These are phyloP conservation scores for Hymenoscyphus linearis DNA, from an alignment of 2,329 filamentous ascomycete species.

Conservation along the genomic window DNA sequence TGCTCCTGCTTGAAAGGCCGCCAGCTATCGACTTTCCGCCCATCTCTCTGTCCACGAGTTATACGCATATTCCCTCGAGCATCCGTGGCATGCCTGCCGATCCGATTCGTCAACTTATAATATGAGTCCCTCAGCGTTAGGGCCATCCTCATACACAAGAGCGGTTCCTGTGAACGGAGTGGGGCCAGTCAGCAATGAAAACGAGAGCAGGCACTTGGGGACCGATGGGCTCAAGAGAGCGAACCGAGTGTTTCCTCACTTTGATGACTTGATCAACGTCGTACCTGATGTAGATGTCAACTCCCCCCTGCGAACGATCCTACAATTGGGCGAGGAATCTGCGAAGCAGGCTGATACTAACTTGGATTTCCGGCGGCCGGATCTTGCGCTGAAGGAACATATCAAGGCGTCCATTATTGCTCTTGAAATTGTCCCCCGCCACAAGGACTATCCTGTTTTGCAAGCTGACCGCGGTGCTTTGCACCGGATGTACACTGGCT, in stretches of 20 bases:
- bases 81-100: neutral
- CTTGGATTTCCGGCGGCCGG: conserved; percentile 60
- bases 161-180: conserved; percentile 23
- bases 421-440: conserved; percentile 68
- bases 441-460: conserved; percentile 67
- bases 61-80: neutral
- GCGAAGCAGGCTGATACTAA: conserved; percentile 56
- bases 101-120: conserved; percentile 5
- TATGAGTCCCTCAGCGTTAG: conserved; percentile 31
- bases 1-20: neutral
- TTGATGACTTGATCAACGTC: conserved; percentile 39
- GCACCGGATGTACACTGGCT: conserved; percentile 42
- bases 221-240: conserved; percentile 17
- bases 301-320: conserved; percentile 46
- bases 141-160: conserved; percentile 21
- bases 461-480: conserved; percentile 48
- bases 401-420: conserved; percentile 76
- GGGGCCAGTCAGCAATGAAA: conserved; percentile 20
- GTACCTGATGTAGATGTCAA: conserved; percentile 30
- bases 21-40: neutral
- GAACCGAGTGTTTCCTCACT: conserved; percentile 35
- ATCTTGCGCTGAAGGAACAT: conserved; percentile 78
- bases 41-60: neutral
- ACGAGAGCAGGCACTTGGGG: conserved; percentile 14
- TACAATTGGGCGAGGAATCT: conserved; percentile 47